Evolutionary conservation across 139 green algal genomes (phyloP), one percentile per base, ranked within the genome.

Genomic region (Tetratostichococcus sp.): DNA sequence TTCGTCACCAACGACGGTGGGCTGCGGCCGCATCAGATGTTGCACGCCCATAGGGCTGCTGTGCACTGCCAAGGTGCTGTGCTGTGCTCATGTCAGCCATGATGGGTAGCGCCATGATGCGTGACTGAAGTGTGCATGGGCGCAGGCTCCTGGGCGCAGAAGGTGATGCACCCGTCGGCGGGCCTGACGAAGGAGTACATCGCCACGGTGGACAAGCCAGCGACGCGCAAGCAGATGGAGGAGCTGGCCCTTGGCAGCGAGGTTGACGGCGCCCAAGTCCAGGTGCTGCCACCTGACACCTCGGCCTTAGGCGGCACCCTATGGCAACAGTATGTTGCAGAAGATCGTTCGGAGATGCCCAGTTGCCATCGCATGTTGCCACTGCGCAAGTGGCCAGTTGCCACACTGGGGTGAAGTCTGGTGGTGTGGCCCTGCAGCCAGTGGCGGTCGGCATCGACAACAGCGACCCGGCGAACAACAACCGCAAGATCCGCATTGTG

Each of bases 1-100:
- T 86, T 99, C 21, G 83, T 99, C 28, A 99, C 95, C 5, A 98
- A 98, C 70, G 95, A 99, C 74, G 95, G 95, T 72, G 76, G 84
- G 50, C 6, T 5, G 2, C 57, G n/a, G 30, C 28, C 30, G 39
- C 39, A 21, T 6, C 8, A 50, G 6, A 50, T 50, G 50, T 8
- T 62, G 50, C 19, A 62, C 19, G 11, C 19, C 11, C 50, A 28
- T 62, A n/a, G 14, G 50, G 14, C 50, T 62, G 50, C 50, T n/a
- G 8, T 11, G 6, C 11, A 50, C 39, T 6, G 39, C 39, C 39
- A 50, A 21, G n/a, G n/a, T 50, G 39, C 39, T 50, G 39, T 11
- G 39, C 39, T n/a, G n/a, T n/a, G 39, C 39, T 50, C 39, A 50
- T 50, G 39, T n/a, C n/a, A n/a, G n/a, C n/a, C n/a, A n/a, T n/a